phyloP scores from a whole-genome alignment of 257 asterid species.

The Capsicum chinense region DNA sequence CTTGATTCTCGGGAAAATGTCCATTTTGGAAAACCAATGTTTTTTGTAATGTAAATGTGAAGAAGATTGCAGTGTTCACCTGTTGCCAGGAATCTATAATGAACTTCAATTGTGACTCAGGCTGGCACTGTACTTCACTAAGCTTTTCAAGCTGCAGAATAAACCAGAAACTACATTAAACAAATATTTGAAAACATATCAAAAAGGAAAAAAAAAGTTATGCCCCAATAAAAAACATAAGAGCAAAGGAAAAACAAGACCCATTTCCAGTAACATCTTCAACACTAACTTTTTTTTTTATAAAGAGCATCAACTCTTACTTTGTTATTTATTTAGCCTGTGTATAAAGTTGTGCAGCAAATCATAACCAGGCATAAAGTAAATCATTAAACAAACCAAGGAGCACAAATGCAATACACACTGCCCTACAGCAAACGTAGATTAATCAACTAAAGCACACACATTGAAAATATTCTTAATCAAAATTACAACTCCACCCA shows the following conservation, averaged over 20 bases:
- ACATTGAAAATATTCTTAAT: neutral
- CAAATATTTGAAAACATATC: constrained; percentile 8
- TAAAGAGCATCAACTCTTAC: neutral
- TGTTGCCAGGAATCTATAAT: constrained; percentile 96
- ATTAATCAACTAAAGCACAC: constrained; percentile 1
- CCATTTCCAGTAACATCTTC: neutral
- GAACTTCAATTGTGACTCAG: constrained; percentile 89
- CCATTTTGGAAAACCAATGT: neutral
- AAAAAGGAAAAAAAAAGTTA: constrained; percentile 7
- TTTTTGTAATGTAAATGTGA: neutral
- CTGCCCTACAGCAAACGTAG: neutral
- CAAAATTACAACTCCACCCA: constrained; percentile 7
- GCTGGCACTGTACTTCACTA: constrained; percentile 82
- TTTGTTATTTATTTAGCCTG: neutral
- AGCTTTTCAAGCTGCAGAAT: constrained; percentile 87
- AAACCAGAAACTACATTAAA: neutral
- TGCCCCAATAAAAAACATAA: neutral
- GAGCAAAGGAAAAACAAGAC: neutral
- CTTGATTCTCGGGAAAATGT: neutral
- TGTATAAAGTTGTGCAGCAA: neutral
- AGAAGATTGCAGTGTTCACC: constrained; percentile 50
- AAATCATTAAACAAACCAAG: constrained; percentile 16
- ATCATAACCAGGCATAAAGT: neutral
- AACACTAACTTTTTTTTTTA: neutral
- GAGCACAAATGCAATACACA: neutral